A percentile compares a stretch with the other conserved stretches of the same genome.
Evolutionary conservation across 2,329 filamentous ascomycete species (phyloP).

Genomic region (Botrytis fragariae): DNA sequence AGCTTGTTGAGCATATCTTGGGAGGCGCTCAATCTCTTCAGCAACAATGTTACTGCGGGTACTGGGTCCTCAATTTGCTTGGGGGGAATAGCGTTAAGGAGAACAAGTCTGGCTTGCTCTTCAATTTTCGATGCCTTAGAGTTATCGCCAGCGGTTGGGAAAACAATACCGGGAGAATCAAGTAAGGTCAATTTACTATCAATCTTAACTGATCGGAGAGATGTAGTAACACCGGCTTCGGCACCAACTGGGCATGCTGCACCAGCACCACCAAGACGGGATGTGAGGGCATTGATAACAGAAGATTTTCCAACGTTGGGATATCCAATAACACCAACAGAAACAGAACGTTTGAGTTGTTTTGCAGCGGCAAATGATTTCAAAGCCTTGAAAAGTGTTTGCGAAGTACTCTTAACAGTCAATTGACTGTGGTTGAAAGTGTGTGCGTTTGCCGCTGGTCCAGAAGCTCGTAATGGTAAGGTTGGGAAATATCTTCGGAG

Average conservation of each 20-base stretch:
- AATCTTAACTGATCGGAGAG: conserved; percentile 84
- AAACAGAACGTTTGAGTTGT: conserved; percentile 84
- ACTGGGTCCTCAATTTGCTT: conserved; percentile 93
- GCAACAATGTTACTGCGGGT: conserved; percentile 79
- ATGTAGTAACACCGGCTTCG: conserved; percentile 89
- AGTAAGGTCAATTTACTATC: conserved; percentile 92
- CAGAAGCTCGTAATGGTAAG: conserved; percentile 80
- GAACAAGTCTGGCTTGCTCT: conserved; percentile 78
- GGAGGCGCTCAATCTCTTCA: conserved; percentile 73
- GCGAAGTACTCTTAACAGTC: conserved; percentile 80
- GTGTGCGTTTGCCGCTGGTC: conserved; percentile 77
- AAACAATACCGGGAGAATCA: conserved; percentile 92
- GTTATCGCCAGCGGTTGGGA: conserved; percentile 64
- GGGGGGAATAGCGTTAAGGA: conserved; percentile 87
- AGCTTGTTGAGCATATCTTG: conserved; percentile 75
- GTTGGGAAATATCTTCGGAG: conserved; percentile 89
- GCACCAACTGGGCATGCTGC: conserved; percentile 83
- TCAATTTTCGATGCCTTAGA: conserved; percentile 59
- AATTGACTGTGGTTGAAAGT: conserved; percentile 91
- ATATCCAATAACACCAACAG: conserved; percentile 91
- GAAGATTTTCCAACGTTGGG: conserved; percentile 96
- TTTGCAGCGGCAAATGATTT: conserved; percentile 83
- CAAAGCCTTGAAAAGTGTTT: conserved; percentile 81
- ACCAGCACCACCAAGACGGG: conserved; percentile 66
- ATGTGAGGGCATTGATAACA: conserved; percentile 88